Conservation (phyloP, 345 rosid genomes). For the Salix koriyanagi region DNA sequence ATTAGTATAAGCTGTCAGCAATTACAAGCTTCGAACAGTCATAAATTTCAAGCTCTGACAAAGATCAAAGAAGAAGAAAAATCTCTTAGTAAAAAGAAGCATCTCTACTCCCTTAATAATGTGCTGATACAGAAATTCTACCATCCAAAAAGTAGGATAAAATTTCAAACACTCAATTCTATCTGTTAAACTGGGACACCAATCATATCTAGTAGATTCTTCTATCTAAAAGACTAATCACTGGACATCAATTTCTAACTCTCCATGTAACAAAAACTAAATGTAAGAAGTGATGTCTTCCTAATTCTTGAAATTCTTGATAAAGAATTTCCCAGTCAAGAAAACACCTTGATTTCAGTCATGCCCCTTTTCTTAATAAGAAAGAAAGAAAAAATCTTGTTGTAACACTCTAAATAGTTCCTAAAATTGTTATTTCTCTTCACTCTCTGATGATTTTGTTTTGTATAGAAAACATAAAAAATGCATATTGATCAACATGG, state of each 20-base stretch:
- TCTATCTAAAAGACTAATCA: neutral
- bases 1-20: conserved; percentile 3
- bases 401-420: neutral
- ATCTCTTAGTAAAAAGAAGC: neutral
- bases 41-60: neutral
- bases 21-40: neutral
- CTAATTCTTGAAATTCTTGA: neutral
- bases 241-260: neutral
- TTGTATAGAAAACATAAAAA: no score
- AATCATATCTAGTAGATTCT: neutral
- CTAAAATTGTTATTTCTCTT: no score
- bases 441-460: no score
- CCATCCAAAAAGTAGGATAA: neutral
- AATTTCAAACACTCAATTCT: neutral
- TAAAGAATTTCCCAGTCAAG: conserved; percentile 16
- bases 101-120: neutral
- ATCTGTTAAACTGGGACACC: no score
- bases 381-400: neutral
- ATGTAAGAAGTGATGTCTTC: neutral
- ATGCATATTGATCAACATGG: no score
- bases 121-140: neutral
- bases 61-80: neutral
- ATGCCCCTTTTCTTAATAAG: neutral
- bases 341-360: conserved; percentile 16
- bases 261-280: neutral